Base-by-base conservation (phyloP, 2,329 filamentous ascomycete species). In the Neofusicoccum parvum region DNA sequence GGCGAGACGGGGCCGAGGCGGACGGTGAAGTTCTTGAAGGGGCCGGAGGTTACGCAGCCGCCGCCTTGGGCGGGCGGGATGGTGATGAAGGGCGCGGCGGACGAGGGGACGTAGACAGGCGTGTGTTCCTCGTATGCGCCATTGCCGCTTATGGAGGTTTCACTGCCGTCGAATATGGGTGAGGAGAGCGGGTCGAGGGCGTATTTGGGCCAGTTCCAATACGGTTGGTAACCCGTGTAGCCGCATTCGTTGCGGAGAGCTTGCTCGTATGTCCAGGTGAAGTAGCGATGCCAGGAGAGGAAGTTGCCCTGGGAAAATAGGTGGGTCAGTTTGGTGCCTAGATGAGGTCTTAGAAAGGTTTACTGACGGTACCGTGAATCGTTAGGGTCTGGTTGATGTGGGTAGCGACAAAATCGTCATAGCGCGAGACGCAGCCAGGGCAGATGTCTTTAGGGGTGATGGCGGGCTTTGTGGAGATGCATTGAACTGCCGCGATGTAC, bases 91-190 rank as follows among this genome's bases (percentile, higher is more conserved):
- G 72, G 75, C 2, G 41, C 17, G 7, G 68, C 62, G 11, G 65
- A 64, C 9, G 70, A 69, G 0, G 74, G 72, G 12, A 77, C 71
- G 53, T 49, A 51, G 12, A 65, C 27, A 4, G 64, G 64, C 0
- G 10, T 17, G 48, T 65, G 64, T 2, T 60, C 17, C 36, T 53
- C 17, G 54, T 71, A 76, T 2, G 66, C 74, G 23, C 84, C 84
- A 66, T 86, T 81, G 20, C 83, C 82, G 32, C 80, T 71, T 67
- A 77, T 74, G 64, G 80, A 77, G 58, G 80, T 83, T 32, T 79
- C 80, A 67, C 81, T 82, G 56, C 86, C 86, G 68, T 86, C 84
- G 67, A 88, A 87, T 56, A 87, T 72, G 14, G 84, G 82, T 0
- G 84, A 85, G 64, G 80, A 78, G 67, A 65, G 46, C 0, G 74